Conservation (phyloP, 2,329 filamentous ascomycete genomes). For the Hymenoscyphus scutula region DNA sequence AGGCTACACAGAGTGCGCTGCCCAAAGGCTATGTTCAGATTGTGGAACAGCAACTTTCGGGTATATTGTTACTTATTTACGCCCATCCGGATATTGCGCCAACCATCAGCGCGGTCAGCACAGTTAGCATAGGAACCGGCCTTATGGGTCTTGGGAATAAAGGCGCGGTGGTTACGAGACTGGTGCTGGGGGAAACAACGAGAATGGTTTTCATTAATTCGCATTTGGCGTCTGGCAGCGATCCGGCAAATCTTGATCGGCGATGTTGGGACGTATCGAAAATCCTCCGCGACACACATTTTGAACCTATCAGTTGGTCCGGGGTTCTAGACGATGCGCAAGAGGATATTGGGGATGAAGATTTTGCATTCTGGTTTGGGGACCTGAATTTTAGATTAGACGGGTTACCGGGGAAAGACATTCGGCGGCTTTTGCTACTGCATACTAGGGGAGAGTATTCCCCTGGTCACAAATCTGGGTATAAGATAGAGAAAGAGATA, state of each 20-base stretch:
- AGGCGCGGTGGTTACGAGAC: conserved; percentile 76
- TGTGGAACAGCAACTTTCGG: conserved; percentile 80
- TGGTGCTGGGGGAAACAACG: conserved; percentile 88
- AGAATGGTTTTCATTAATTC: conserved; percentile 86
- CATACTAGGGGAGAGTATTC: conserved; percentile 80
- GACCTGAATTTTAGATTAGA: conserved; percentile 94
- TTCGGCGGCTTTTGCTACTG: conserved; percentile 76
- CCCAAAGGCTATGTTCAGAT: conserved; percentile 75
- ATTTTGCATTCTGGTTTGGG: conserved; percentile 94
- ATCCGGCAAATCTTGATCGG: conserved; percentile 73
- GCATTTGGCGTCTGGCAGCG: conserved; percentile 84
- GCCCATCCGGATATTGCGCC: conserved; percentile 73
- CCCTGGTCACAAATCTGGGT: conserved; percentile 42
- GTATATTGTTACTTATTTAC: conserved; percentile 80
- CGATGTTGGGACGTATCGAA: conserved; percentile 85
- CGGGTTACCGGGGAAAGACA: conserved; percentile 84
- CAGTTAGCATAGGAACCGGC: conserved; percentile 81
- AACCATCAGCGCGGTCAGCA: conserved; percentile 78
- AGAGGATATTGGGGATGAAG: conserved; percentile 79
- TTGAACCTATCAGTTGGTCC: conserved; percentile 67
- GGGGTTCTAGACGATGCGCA: conserved; percentile 64
- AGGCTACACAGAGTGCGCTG: conserved; percentile 68
- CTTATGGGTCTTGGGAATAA: conserved; percentile 94
- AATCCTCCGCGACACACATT: conserved; percentile 72
- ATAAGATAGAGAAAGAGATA: conserved; percentile 37